Percentiles rank a stretch among this genome's conserved stretches.
phyloP scores from a whole-genome alignment of 2,329 filamentous ascomycete species.

The Paraconiothyrium brasiliense region DNA sequence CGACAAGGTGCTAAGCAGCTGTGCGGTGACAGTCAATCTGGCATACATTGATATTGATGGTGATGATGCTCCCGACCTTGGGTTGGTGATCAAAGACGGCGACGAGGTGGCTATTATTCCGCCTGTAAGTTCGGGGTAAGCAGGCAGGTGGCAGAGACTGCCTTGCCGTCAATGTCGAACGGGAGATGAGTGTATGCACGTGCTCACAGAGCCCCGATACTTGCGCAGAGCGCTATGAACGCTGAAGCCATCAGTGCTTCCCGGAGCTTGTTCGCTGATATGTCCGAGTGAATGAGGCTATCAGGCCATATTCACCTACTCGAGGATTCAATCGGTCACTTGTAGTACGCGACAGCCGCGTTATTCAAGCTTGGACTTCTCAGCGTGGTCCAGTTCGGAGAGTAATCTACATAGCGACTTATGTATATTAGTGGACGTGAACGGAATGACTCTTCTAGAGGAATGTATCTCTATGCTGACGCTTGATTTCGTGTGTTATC shows the following conservation, averaged over 20 bases:
- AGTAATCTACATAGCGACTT: background rate
- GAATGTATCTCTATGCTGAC: too few relatives aligned
- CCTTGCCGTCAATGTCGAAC: background rate
- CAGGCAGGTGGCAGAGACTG: background rate
- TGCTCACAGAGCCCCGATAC: too few relatives aligned
- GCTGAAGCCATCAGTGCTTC: background rate
- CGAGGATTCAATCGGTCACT: background rate
- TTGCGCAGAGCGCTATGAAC: background rate
- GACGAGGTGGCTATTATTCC: slow-evolving; percentile 91
- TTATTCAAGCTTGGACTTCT: background rate
- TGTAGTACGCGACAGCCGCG: background rate
- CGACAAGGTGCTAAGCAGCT: slow-evolving; percentile 73
- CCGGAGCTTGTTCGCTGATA: background rate
- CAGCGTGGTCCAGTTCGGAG: background rate
- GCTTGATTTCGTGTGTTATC: too few relatives aligned
- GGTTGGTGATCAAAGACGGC: slow-evolving; percentile 69
- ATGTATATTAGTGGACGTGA: too few relatives aligned
- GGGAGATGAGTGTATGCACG: too few relatives aligned
- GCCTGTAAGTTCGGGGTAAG: slow-evolving; percentile 85
- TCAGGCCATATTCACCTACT: background rate
- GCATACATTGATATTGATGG: slow-evolving; percentile 79
- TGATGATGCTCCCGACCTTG: slow-evolving; percentile 55
- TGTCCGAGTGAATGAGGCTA: background rate
- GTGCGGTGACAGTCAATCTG: slow-evolving; percentile 81
- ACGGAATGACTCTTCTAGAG: too few relatives aligned